Percentiles rank a stretch among this genome's conserved stretches.
Evolutionary conservation across 2,329 filamentous ascomycete species (phyloP).

Genomic region (Cladorrhinum sp.): DNA sequence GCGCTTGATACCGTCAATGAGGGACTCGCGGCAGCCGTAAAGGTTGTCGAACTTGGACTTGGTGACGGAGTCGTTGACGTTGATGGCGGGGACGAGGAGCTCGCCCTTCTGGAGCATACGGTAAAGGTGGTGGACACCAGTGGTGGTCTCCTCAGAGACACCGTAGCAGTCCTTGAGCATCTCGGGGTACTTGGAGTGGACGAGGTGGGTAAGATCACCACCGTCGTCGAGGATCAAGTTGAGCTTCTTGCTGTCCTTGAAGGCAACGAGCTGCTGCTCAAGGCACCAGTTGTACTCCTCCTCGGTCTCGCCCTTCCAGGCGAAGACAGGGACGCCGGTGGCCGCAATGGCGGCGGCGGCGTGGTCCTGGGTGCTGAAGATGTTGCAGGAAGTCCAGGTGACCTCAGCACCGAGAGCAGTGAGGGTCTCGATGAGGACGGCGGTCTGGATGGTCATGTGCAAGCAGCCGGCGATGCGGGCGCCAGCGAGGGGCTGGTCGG

Average conservation of each 20-base stretch:
- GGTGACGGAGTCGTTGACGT: constrained; percentile 99
- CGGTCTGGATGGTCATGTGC: constrained; percentile 99
- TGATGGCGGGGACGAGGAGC: constrained; percentile 93
- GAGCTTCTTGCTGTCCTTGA: constrained; percentile 94
- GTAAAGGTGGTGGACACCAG: constrained; percentile 99
- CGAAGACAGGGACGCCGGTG: constrained; percentile 79
- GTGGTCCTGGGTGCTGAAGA: constrained; percentile 99
- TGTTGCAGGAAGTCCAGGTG: constrained; percentile 99
- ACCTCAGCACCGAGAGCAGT: constrained; percentile 93
- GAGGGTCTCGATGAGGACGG: constrained; percentile 98
- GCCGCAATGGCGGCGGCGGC: constrained; percentile 96
- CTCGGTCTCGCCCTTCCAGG: constrained; percentile 88
- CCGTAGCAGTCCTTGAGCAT: constrained; percentile 98
- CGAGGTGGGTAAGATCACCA: constrained; percentile 92
- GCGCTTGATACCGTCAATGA: constrained; percentile 99
- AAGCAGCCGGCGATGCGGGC: constrained; percentile 96
- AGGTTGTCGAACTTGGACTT: constrained; percentile 99
- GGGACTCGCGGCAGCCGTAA: constrained; percentile 98
- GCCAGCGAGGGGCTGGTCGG: constrained; percentile 89
- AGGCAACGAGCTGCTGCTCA: constrained; percentile 94
- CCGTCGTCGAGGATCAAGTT: constrained; percentile 99
- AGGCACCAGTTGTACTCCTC: constrained; percentile 99
- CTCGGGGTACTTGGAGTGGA: constrained; percentile 98
- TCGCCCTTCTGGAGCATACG: constrained; percentile 88
- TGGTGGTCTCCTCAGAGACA: constrained; percentile 99